Conservation (phyloP, 2,329 filamentous ascomycete species). For the Calonectria pseudoreteaudii region DNA sequence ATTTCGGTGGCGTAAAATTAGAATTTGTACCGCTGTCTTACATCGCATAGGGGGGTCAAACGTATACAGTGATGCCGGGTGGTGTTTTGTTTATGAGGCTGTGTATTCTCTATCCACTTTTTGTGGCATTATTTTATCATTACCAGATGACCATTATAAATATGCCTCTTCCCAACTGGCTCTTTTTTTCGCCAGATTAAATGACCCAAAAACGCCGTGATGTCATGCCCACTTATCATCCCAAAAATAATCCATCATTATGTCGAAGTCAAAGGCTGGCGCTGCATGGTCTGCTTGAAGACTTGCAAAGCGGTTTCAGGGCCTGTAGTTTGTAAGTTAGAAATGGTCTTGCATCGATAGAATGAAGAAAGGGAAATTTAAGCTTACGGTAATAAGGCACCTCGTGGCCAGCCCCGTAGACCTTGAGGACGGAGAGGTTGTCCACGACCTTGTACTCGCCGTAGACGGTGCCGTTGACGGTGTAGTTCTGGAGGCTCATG, state of each 20-base stretch:
- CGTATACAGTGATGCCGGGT: not conserved
- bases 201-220: not conserved
- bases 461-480: slow-evolving; percentile 57
- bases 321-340: slow-evolving; percentile 20
- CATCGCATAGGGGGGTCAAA: not conserved
- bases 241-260: not conserved
- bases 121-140: not conserved
- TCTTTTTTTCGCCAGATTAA: not conserved
- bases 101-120: not conserved
- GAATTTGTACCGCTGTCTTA: not conserved
- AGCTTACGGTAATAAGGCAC: slow-evolving; percentile 59
- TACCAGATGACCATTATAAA: not conserved
- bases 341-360: not conserved
- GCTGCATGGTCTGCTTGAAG: slow-evolving; percentile 44
- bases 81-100: not conserved
- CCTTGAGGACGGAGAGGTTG: slow-evolving; percentile 70
- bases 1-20: not conserved
- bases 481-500: slow-evolving; percentile 54
- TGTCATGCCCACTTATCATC: not conserved
- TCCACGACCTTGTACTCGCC: slow-evolving; percentile 61
- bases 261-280: slow-evolving; percentile 34
- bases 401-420: slow-evolving; percentile 70
- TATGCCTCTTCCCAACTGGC: slow-evolving; percentile 3
- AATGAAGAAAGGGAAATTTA: too few relatives aligned
- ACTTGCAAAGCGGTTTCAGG: slow-evolving; percentile 42